Conservation (phyloP, 2,329 filamentous ascomycete genomes). For the Aspergillus sp. region DNA sequence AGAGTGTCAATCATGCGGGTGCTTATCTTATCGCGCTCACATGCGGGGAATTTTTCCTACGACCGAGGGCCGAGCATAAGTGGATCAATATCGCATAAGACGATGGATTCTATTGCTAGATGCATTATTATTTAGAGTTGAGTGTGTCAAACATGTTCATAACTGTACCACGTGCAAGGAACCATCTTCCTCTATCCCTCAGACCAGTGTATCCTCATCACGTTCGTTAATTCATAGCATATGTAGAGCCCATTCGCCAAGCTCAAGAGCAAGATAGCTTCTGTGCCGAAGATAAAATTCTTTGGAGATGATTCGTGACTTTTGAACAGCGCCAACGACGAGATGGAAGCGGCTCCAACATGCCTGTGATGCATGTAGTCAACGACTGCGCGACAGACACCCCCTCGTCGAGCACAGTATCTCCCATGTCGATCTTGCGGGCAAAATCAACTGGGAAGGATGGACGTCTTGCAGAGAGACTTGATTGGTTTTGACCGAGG, state of each 20-base stretch:
- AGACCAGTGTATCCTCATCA: neutral
- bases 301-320: constrained; percentile 34
- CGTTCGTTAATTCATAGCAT: neutral
- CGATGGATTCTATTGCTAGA: neutral
- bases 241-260: neutral
- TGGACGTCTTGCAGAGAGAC: constrained; percentile 10
- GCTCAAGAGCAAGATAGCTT: neutral
- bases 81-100: neutral
- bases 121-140: neutral
- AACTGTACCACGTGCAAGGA: neutral
- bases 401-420: constrained; percentile 22
- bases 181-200: neutral
- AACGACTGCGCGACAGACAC: constrained; percentile 32
- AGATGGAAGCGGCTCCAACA: constrained; percentile 39
- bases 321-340: constrained; percentile 38
- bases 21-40: constrained; percentile 4
- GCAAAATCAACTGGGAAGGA: constrained; percentile 39
- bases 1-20: neutral
- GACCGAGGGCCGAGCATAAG: neutral
- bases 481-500: constrained; percentile 2
- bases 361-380: constrained; percentile 39
- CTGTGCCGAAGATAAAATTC: constrained; percentile 23
- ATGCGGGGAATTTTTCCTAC: constrained; percentile 5
- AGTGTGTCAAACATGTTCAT: neutral
- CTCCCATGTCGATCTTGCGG: constrained; percentile 35